Evolutionary conservation across 768 basidiomycete genomes (phyloP), one percentile per base, ranked within the genome.

Genomic region (Serendipita sp.): DNA sequence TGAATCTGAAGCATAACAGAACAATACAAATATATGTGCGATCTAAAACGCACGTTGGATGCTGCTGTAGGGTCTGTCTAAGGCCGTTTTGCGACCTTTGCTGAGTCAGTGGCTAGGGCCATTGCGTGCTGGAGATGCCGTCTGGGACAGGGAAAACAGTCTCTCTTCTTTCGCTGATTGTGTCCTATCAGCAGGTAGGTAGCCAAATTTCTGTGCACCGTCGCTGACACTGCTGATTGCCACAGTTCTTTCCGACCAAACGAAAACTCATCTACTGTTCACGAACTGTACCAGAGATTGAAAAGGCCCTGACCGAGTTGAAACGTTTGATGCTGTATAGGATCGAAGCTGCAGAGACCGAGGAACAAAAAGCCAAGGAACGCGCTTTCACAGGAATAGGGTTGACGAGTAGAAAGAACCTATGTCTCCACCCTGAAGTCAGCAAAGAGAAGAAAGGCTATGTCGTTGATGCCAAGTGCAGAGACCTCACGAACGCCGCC

Each of bases 51-150:
- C 68, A 92, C 95, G 1, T 80, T 99, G 17, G 96, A 99, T 74
- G 94, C 93, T 38, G 86, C 90, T 64, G 94, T 93, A 72, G 65
- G 76, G 41, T 64, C 24, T 42, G 48, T 14, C 31, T 31, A 11
- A 51, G 16, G n/a, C 62, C 42, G 50, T 24, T 64, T 45, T 28
- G 34, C 31, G 31, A 20, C 26, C 24, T 9, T 41, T 3, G 30
- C 41, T 42, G n/a, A 45, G 41, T 61, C 17, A 44, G 22, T 62
- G 43, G 67, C 41, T 70, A 98, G 93, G 96, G 96, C 58, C 96
- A 99, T 68, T 97, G 96, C 72, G 91, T 98, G n/a, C 80, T 99
- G 41, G 96, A 99, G 77, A 99, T 99, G 96, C 96, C 96, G 65
- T 98, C 96, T 11, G 96, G 96, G 16, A 99, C 96, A 22, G 96